Conservation (phyloP, 2,329 filamentous ascomycete genomes). For the Aureobasidium melanogenum region DNA sequence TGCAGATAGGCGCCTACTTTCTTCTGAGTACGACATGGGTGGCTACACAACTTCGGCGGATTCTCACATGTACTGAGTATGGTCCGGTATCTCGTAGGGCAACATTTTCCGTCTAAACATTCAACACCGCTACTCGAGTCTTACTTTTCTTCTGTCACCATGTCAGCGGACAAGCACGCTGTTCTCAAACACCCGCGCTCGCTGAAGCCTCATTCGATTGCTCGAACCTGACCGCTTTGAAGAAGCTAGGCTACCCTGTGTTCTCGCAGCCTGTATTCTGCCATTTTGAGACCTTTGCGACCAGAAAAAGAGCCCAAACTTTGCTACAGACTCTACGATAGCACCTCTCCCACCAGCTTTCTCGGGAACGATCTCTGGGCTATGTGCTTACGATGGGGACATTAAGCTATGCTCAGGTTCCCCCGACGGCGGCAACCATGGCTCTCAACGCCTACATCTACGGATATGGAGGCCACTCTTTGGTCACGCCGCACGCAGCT, state of each 20-base stretch:
- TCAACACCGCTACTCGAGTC: neutral
- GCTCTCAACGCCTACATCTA: conserved; percentile 43
- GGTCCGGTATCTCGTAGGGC: neutral
- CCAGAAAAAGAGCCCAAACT: too few relatives aligned
- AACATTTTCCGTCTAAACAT: conserved; percentile 1
- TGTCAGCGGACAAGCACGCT: neutral
- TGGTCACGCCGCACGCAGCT: conserved; percentile 40
- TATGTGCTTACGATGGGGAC: conserved; percentile 23
- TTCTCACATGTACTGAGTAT: conserved; percentile 4
- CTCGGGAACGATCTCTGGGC: neutral
- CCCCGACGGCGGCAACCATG: conserved; percentile 28
- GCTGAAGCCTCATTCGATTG: neutral
- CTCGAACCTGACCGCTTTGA: neutral
- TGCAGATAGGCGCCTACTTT: conserved; percentile 7
- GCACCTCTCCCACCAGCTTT: neutral
- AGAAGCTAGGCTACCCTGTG: neutral
- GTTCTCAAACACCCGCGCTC: neutral
- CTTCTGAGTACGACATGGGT: conserved; percentile 10
- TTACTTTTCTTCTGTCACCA: neutral
- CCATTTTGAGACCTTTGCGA: neutral
- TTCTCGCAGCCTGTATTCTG: neutral
- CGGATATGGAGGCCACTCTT: conserved; percentile 41
- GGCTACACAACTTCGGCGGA: conserved; percentile 8
- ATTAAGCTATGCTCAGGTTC: conserved; percentile 25
- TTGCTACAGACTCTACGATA: neutral